A percentile compares a stretch with the other conserved stretches of the same genome.
Evolutionary conservation across 164 flowering plant genomes (phyloP).

Genomic region (Echeveria elegans): DNA sequence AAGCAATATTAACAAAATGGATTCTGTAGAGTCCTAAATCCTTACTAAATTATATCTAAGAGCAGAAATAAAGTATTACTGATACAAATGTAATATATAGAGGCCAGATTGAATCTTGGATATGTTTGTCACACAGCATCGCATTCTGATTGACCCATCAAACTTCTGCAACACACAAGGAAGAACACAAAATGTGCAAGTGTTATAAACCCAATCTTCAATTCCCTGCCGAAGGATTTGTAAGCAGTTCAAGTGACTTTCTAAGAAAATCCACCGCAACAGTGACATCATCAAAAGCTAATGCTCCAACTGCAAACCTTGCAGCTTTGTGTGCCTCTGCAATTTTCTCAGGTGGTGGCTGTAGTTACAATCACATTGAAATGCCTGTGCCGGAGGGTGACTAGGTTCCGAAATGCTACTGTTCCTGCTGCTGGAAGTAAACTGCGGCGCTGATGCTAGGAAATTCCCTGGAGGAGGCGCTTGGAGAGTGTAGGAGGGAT

Average conservation of each 20-base stretch:
- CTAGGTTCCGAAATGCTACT: constrained; percentile 30
- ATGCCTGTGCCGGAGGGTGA: constrained; percentile 24
- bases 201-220: constrained; percentile 15
- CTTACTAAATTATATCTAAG: no score
- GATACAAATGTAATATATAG: no score
- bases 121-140: no score
- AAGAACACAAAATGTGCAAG: not conserved
- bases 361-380: constrained; percentile 63
- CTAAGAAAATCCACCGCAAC: constrained; percentile 69
- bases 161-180: not conserved
- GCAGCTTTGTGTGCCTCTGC: constrained; percentile 99
- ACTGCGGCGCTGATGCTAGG: constrained; percentile 27
- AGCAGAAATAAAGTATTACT: no score
- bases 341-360: constrained; percentile 78
- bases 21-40: no score
- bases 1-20: no score
- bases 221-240: constrained; percentile 73
- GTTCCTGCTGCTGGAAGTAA: constrained; percentile 24
- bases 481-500: constrained; percentile 39
- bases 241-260: constrained; percentile 79
- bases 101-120: no score
- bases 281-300: constrained; percentile 92
- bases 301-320: constrained; percentile 96
- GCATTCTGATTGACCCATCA: not conserved
- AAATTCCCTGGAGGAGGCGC: constrained; percentile 29